Evolutionary conservation across 768 basidiomycete genomes (phyloP), one percentile per base, ranked within the genome.

Genomic region (Ephemerocybe angulata): DNA sequence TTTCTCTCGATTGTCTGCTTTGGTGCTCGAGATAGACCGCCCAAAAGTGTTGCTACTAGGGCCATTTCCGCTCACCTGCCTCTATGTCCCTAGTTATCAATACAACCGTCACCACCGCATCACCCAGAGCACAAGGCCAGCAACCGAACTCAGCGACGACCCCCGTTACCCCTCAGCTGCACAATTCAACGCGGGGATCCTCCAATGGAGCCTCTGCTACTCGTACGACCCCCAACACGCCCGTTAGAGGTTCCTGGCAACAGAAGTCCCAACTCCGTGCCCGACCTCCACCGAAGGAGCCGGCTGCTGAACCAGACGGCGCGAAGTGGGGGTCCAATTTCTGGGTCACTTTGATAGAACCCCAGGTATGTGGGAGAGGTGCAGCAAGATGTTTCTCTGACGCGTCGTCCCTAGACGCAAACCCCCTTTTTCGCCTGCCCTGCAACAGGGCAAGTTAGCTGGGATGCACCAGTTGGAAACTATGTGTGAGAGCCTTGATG

Each of bases 291-390:
- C 27, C 25, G 11, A 47, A 27, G 8, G n/a, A 48, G 28, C 40
- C 42, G 35, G 19, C 48, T 12, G 17, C 28, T 40, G 74, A 77
- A 51, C 70, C 64, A 44, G 74, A 78, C 52, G 80, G 79, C 60
- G 70, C 80, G 57, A 80, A 79, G 27, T 94, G 92, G 92, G 92
- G 91, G 4, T 83, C 88, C 25, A 87, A 93, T 68, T 96, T 97
- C 67, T 97, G 94, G 94, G 91, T 96, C 6, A 95, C 94, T 5
- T 77, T 96, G 50, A 81, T 88, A 46, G 93, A 97, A 77, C 94
- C 94, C 25, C 84, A 90, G 79, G 93, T 90, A 67, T 60, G 79
- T 78, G 58, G 55, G 55, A 42, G 43, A 60, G 38, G 56, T 29
- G 49, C 46, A 33, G 38, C 24, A 31, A n/a, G 31, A 47, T 28